Evolutionary conservation across 805 yeast genomes (phyloP), one percentile per base, ranked within the genome.

Genomic region (Kluyveromyces siamensis): DNA sequence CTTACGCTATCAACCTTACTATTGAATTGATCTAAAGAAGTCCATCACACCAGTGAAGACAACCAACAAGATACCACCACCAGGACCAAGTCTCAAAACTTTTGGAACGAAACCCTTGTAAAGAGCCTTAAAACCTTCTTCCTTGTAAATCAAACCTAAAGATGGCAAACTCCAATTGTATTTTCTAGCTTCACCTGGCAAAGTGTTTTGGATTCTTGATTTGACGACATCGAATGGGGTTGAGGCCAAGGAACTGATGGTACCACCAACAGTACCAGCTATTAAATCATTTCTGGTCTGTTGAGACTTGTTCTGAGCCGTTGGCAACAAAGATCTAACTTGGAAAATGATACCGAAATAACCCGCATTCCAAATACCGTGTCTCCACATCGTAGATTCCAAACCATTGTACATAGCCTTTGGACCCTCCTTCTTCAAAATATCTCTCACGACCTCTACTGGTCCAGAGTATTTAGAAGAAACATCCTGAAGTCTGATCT

Each of bases 141-240:
- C 98, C 40, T 54, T 55, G 60, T 81, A 80, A 21, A 93, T 87
- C 17, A 81, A 75, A 40, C 74, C 64, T 50, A 93, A 71, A 2
- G 95, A 78, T 39, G 96, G 96, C 56, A 81, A 60, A 17, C 97
- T 81, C 98, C 99, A 93, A 69, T 81, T 84, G 71, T 91, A 91
- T 70, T 85, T 90, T 57, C 91, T 84, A 33, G 78, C 75, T 51
- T 84, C 89, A 53, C 95, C 96, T 17, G 84, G 75, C 37, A 72
- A 72, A 37, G 84, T 75, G 66, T 80, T 81, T 70, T 93, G 99
- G 60, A 93, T 87, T 74, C 99, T 81, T 13, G 96, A 87, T 74
- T 93, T 93, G 59, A 93, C 97, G 47, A 93, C 96, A 68, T 93
- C 99, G 59, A 91, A 89, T 44, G 99, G 99, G 33, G 97, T 93